phyloP scores from a whole-genome alignment of 2,329 filamentous ascomycete genomes.

The Clathrospora elynae region DNA sequence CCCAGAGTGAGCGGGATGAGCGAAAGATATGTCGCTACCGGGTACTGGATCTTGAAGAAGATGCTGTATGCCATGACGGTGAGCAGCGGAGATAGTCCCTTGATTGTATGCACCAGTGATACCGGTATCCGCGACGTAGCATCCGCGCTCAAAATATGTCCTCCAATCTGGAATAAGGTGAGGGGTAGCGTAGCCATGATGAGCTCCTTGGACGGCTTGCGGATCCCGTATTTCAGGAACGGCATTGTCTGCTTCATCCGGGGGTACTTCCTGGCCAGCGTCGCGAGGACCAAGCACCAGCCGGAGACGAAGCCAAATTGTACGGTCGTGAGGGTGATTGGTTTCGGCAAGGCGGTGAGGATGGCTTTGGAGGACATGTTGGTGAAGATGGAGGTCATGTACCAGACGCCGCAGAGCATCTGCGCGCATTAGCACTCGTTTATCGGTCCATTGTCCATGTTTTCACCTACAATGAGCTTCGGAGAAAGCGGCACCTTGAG shows the following conservation, averaged over 20 bases:
- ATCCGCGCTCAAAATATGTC: constrained; percentile 91
- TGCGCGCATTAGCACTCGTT: constrained; percentile 50
- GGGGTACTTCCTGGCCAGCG: constrained; percentile 74
- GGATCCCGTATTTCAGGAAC: constrained; percentile 81
- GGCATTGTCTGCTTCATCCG: constrained; percentile 72
- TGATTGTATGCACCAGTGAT: constrained; percentile 97
- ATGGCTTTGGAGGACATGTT: constrained; percentile 99
- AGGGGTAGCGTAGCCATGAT: constrained; percentile 88
- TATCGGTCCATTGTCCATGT: constrained; percentile 28
- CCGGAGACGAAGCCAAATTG: constrained; percentile 93
- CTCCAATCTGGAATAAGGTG: constrained; percentile 88
- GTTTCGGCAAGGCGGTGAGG: constrained; percentile 85
- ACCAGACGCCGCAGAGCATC: constrained; percentile 89
- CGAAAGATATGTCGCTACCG: constrained; percentile 73
- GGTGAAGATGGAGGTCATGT: constrained; percentile 90
- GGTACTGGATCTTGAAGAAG: constrained; percentile 87
- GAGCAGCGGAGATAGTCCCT: constrained; percentile 92
- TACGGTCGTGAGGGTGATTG: constrained; percentile 86
- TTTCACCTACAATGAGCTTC: constrained; percentile 73
- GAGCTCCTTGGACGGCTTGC: constrained; percentile 78
- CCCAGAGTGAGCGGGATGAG: constrained; percentile 88
- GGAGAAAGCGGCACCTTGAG: constrained; percentile 88
- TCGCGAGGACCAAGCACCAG: constrained; percentile 81
- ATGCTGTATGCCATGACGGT: constrained; percentile 92
- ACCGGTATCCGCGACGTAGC: constrained; percentile 95